phyloP scores from a whole-genome alignment of 2,329 filamentous ascomycete genomes.

The Amphichorda felina region DNA sequence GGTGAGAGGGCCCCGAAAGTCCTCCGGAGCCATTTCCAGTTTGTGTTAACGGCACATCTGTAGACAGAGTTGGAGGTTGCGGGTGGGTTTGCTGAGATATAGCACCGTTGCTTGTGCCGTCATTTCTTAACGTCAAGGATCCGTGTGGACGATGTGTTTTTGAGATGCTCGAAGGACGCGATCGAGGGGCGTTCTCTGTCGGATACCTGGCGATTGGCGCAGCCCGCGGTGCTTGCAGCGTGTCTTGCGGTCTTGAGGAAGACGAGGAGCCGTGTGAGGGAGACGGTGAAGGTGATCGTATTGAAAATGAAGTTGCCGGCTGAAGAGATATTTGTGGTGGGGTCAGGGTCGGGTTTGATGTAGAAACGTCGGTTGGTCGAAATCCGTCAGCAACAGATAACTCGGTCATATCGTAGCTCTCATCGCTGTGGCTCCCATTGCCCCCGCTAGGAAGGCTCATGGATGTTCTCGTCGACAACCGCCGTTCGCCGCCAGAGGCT shows the following conservation, averaged over 20 bases:
- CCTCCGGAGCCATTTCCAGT: not conserved
- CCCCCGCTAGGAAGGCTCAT: slow-evolving; percentile 19
- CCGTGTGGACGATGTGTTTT: slow-evolving; percentile 39
- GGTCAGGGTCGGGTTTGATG: slow-evolving; percentile 5
- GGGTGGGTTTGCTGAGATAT: slow-evolving; percentile 6
- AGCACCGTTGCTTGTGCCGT: slow-evolving; percentile 22
- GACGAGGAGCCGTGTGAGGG: slow-evolving; percentile 10
- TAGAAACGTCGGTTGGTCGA: slow-evolving; percentile 18
- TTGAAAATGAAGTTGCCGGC: slow-evolving; percentile 1
- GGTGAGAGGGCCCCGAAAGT: slow-evolving; percentile 9
- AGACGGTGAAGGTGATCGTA: slow-evolving; percentile 7
- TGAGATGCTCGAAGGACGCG: slow-evolving; percentile 40
- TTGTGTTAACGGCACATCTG: not conserved
- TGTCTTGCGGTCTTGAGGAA: slow-evolving; percentile 11
- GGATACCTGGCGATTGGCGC: slow-evolving; percentile 7
- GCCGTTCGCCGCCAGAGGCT: slow-evolving; percentile 25
- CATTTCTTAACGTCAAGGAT: slow-evolving; percentile 38
- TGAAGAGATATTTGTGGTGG: slow-evolving; percentile 1
- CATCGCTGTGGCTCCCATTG: slow-evolving; percentile 6
- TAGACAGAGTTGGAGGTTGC: slow-evolving; percentile 3
- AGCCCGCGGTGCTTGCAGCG: slow-evolving; percentile 10
- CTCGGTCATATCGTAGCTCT: slow-evolving; percentile 35
- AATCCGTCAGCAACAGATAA: slow-evolving; percentile 42
- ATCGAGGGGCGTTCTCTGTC: slow-evolving; percentile 7
- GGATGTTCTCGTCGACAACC: slow-evolving; percentile 28